These are phyloP conservation scores for Cordyceps militaris DNA, from an alignment of 2,329 filamentous ascomycete genomes.

Conservation along the genomic window DNA sequence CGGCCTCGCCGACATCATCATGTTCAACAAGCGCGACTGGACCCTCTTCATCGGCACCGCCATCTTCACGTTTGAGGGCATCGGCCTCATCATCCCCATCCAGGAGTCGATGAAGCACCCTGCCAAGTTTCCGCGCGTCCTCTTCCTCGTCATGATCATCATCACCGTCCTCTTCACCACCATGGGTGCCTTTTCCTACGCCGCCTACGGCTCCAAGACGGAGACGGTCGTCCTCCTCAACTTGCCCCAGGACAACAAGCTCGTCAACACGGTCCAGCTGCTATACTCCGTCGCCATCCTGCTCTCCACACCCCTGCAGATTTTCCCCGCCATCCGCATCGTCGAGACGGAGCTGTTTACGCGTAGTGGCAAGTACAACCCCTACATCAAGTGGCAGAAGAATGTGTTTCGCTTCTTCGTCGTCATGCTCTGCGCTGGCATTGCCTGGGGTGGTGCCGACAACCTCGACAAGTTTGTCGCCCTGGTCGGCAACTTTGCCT, in stretches of 20 bases:
- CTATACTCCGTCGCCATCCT: constrained; percentile 97
- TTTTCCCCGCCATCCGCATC: constrained; percentile 96
- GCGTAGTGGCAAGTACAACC: constrained; percentile 92
- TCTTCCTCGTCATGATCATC: constrained; percentile 87
- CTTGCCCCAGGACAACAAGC: constrained; percentile 87
- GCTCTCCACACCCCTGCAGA: constrained; percentile 88
- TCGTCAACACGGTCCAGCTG: constrained; percentile 94
- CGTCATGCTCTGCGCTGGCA: constrained; percentile 74
- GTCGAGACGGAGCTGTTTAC: constrained; percentile 92
- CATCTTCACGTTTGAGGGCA: constrained; percentile 98
- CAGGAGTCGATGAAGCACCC: constrained; percentile 95
- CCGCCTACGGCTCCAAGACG: constrained; percentile 88
- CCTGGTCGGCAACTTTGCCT: constrained; percentile 93
- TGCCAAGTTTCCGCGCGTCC: constrained; percentile 80
- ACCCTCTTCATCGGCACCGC: constrained; percentile 97
- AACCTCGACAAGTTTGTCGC: constrained; percentile 97
- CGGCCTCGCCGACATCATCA: constrained; percentile 76
- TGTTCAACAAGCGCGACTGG: constrained; percentile 90
- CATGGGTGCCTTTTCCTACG: constrained; percentile 91
- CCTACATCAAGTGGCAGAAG: constrained; percentile 99
- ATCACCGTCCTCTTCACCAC: constrained; percentile 86
- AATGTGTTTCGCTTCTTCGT: constrained; percentile 93
- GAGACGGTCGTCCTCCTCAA: constrained; percentile 96
- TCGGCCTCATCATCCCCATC: constrained; percentile 95
- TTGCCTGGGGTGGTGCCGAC: constrained; percentile 88